Percentiles rank a stretch among this genome's conserved stretches.
Evolutionary conservation across 148 eudicot species (phyloP).

Genomic region (Silene latifolia): DNA sequence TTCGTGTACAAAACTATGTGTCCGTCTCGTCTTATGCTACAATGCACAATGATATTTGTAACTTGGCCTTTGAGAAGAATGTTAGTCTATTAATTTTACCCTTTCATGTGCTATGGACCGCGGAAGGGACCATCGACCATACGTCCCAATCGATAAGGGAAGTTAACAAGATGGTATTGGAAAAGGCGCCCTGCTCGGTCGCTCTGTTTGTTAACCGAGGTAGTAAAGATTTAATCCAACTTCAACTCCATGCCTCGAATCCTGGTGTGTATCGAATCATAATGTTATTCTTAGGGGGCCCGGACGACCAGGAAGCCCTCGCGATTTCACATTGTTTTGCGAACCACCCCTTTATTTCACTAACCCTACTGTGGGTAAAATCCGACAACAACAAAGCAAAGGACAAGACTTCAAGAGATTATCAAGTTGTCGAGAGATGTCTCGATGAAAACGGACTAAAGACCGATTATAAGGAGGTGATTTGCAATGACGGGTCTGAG

Average conservation of each 20-base stretch:
- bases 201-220: conserved; percentile 41
- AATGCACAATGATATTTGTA: conserved; percentile 23
- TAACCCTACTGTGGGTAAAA: conserved; percentile 23
- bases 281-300: conserved; percentile 35
- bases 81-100: conserved; percentile 10
- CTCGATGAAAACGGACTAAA: not conserved
- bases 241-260: not conserved
- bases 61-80: conserved; percentile 17
- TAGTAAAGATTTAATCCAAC: not conserved
- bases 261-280: not conserved
- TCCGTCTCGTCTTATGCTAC: conserved; percentile 21
- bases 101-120: conserved; percentile 12
- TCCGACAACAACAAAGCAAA: not conserved
- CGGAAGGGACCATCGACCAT: not conserved
- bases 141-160: conserved; percentile 18
- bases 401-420: not conserved
- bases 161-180: conserved; percentile 39
- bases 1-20: conserved; percentile 21
- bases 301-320: conserved; percentile 36
- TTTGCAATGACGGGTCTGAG: conserved; percentile 17
- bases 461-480: not conserved
- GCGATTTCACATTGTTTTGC: conserved; percentile 28
- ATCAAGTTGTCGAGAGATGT: not conserved
- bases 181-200: conserved; percentile 48
- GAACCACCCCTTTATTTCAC: conserved; percentile 18